Base-by-base conservation (phyloP, 2,329 filamentous ascomycete species). In the Botrytis tulipae region DNA sequence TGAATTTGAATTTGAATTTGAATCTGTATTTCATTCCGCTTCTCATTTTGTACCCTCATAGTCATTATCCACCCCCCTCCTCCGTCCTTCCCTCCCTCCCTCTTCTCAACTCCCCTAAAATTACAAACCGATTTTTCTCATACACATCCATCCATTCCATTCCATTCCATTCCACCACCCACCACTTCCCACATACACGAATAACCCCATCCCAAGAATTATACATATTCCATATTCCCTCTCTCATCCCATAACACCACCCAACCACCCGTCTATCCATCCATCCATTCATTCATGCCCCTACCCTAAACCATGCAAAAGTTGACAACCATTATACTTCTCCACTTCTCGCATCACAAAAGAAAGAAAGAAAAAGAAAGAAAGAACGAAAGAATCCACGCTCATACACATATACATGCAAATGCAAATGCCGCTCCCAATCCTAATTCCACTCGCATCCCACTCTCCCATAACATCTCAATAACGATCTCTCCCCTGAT, bases 401-500 rank as follows among this genome's bases (percentile, higher is more conserved):
- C n/a, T 57, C 51, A 57, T 29, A 57, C n/a, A 54, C 51, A 29
- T 7, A 14, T 14, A 57, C n/a, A 57, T 18, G 51, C 14, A 29
- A 57, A 35, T 40, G 57, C 57, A 60, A n/a, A 54, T 54, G 22
- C 48, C 25, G 25, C 7, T 62, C 60, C 22, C 25, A 42, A 37
- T 42, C 14, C 60, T 37, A 42, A n/a, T 29, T 6, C 2, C 32
- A 37, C 8, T 20, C 57, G 0, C 37, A 40, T 7, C 25, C 59
- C 20, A 32, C 16, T 9, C 29, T 4, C 22, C 3, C 8, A 54
- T 40, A 16, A 18, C 14, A 20, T 42, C 65, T 68, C 18, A 68
- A 32, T 68, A 68, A 29, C 66, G 66, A 57, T 57, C 66, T 12
- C 65, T 57, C 20, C 66, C 66, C 37, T 68, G 66, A 44, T 68